Evolutionary conservation across 1,139 yeast species (phyloP).

Genomic region (Nakaseomyces kungkrabaensis): DNA sequence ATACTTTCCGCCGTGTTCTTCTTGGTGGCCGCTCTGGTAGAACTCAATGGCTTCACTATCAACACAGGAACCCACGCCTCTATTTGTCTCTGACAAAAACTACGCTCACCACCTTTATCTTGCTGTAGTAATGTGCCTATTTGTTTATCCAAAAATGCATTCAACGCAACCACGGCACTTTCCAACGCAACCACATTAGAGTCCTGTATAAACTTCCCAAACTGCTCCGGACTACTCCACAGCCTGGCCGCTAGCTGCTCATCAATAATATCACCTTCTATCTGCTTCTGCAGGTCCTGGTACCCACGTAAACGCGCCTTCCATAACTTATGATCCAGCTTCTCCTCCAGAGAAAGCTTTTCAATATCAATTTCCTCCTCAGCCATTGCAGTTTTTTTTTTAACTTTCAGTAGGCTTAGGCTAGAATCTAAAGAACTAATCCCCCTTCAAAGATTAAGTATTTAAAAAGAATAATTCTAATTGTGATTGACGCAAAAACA

Average conservation of each 20-base stretch:
- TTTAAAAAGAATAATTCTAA: too few relatives aligned
- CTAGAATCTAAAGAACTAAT: too few relatives aligned
- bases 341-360: slow-evolving; percentile 53
- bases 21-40: slow-evolving; percentile 70
- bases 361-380: slow-evolving; percentile 51
- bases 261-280: slow-evolving; percentile 47
- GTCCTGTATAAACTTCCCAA: slow-evolving; percentile 58
- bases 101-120: too few relatives aligned
- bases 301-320: slow-evolving; percentile 79
- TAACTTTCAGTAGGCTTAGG: too few relatives aligned
- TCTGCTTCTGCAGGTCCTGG: slow-evolving; percentile 48
- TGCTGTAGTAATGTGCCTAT: neutral
- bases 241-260: slow-evolving; percentile 47
- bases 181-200: slow-evolving; percentile 91
- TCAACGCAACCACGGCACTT: slow-evolving; percentile 48
- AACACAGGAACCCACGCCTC: slow-evolving; percentile 44
- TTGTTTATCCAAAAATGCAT: slow-evolving; percentile 7
- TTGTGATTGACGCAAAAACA: neutral
- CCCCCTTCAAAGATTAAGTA: too few relatives aligned
- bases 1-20: slow-evolving; percentile 55
- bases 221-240: slow-evolving; percentile 39
- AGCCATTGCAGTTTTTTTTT: too few relatives aligned
- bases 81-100: neutral
- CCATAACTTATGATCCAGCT: slow-evolving; percentile 71
- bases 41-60: slow-evolving; percentile 63